Conservation (phyloP, 768 basidiomycete species). For the Dacryopinax primogenitus region DNA sequence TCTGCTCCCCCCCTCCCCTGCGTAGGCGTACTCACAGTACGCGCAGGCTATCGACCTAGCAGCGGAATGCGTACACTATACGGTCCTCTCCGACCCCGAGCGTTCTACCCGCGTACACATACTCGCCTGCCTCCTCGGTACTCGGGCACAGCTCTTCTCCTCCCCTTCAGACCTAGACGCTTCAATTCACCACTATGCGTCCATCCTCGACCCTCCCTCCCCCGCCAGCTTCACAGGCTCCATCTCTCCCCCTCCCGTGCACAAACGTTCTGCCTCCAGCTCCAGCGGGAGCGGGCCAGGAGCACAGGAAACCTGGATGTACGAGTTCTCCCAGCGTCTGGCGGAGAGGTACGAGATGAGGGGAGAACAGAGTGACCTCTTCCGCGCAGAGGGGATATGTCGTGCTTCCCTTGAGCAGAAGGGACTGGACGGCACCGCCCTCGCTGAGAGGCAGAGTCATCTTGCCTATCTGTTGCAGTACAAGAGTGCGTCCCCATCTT, state of each 20-base stretch:
- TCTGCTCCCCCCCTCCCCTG: not conserved
- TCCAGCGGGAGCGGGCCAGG: not conserved
- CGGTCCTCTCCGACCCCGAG: not conserved
- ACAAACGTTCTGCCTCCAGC: not conserved
- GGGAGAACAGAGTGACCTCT: not conserved
- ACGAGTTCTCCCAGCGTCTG: not conserved
- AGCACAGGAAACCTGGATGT: not conserved
- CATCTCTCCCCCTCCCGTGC: not conserved
- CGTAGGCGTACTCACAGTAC: not conserved
- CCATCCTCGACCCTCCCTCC: constrained; percentile 6
- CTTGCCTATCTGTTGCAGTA: constrained; percentile 5
- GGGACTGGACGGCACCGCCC: not conserved
- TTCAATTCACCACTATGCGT: constrained; percentile 3
- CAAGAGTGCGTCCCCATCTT: not conserved
- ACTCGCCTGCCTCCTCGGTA: constrained; percentile 5
- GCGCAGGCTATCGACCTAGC: not conserved
- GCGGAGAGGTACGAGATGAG: not conserved
- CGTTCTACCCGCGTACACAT: not conserved
- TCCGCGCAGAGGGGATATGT: not conserved
- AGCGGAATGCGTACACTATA: not conserved
- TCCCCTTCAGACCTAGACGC: not conserved
- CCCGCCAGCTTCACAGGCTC: not conserved
- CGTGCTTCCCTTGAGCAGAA: not conserved
- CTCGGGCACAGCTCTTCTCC: not conserved
- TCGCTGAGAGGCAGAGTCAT: constrained; percentile 5